phyloP scores from a whole-genome alignment of 768 basidiomycete species.

The Tephrocybe sp. region DNA sequence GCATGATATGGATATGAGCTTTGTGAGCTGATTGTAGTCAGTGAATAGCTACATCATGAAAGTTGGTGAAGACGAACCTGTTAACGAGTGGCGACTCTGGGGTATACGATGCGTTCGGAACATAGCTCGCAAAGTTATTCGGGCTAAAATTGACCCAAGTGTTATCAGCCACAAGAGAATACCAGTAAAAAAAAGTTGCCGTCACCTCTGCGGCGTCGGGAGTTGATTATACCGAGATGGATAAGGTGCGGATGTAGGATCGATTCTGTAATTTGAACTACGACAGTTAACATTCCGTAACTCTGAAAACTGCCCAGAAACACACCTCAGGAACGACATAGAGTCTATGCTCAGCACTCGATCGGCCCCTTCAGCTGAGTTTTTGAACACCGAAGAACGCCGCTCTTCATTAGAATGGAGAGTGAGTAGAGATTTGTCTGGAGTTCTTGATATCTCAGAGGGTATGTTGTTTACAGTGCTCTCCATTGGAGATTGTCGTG shows the following conservation, averaged over 20 bases:
- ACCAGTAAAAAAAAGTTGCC: not conserved
- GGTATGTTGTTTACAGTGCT: slow-evolving; percentile 1
- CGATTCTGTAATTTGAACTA: slow-evolving; percentile 17
- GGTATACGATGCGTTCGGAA: slow-evolving; percentile 18
- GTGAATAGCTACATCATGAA: not conserved
- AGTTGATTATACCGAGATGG: slow-evolving; percentile 30
- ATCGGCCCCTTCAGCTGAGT: slow-evolving; percentile 9
- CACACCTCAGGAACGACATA: slow-evolving; percentile 13
- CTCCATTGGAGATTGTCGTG: slow-evolving; percentile 8
- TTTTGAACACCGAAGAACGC: slow-evolving; percentile 9
- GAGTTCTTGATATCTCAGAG: not conserved
- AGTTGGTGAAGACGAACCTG: slow-evolving; percentile 16
- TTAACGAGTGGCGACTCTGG: slow-evolving; percentile 28
- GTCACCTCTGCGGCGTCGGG: slow-evolving; percentile 34
- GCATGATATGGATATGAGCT: slow-evolving; percentile 12
- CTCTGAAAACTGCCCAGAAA: slow-evolving; percentile 3
- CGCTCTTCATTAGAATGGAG: slow-evolving; percentile 5
- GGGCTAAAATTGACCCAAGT: slow-evolving; percentile 21
- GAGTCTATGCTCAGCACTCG: slow-evolving; percentile 1
- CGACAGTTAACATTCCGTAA: not conserved
- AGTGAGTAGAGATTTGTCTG: not conserved
- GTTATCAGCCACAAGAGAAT: not conserved
- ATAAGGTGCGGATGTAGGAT: slow-evolving; percentile 20
- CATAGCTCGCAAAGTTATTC: slow-evolving; percentile 28
- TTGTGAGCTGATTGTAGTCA: slow-evolving; percentile 13